These are phyloP conservation scores for Didymella pinodella DNA, from an alignment of 2,329 filamentous ascomycete species.

Conservation along the genomic window DNA sequence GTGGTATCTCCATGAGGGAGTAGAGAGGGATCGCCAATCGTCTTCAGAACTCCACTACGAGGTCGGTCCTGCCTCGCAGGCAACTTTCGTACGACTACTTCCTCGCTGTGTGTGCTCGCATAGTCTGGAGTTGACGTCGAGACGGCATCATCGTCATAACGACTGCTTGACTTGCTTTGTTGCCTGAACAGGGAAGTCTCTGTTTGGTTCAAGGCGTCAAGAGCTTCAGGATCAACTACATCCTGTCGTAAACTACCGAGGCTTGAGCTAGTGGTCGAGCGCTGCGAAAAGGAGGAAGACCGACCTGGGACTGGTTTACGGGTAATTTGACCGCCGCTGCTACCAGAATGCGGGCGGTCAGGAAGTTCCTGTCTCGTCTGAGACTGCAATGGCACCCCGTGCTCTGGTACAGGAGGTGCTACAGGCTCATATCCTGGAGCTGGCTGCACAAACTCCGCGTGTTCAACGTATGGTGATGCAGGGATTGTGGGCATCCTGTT, in stretches of 20 bases:
- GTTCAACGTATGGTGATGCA: slow-evolving; percentile 54
- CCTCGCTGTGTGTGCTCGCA: slow-evolving; percentile 67
- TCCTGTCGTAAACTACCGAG: slow-evolving; percentile 54
- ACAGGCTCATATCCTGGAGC: slow-evolving; percentile 41
- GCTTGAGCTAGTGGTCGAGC: slow-evolving; percentile 53
- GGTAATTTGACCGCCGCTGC: slow-evolving; percentile 36
- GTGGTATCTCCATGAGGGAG: slow-evolving; percentile 48
- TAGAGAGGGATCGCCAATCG: slow-evolving; percentile 68
- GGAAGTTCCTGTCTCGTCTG: slow-evolving; percentile 35
- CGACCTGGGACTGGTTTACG: slow-evolving; percentile 55
- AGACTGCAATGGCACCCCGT: slow-evolving; percentile 39
- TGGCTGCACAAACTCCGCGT: slow-evolving; percentile 49
- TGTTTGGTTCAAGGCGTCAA: slow-evolving; percentile 50
- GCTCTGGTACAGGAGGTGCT: slow-evolving; percentile 49
- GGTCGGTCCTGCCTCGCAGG: slow-evolving; percentile 70
- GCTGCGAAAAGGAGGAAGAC: slow-evolving; percentile 49
- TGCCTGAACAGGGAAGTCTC: slow-evolving; percentile 39
- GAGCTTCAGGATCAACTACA: slow-evolving; percentile 56
- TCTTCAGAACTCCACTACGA: slow-evolving; percentile 80
- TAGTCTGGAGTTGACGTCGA: slow-evolving; percentile 78
- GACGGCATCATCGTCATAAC: slow-evolving; percentile 70
- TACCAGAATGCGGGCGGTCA: slow-evolving; percentile 37
- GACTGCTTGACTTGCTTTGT: slow-evolving; percentile 56
- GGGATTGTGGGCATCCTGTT: slow-evolving; percentile 57
- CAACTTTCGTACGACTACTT: slow-evolving; percentile 49